Conservation (phyloP, 2,329 filamentous ascomycete genomes). For the Lojkania enalia region DNA sequence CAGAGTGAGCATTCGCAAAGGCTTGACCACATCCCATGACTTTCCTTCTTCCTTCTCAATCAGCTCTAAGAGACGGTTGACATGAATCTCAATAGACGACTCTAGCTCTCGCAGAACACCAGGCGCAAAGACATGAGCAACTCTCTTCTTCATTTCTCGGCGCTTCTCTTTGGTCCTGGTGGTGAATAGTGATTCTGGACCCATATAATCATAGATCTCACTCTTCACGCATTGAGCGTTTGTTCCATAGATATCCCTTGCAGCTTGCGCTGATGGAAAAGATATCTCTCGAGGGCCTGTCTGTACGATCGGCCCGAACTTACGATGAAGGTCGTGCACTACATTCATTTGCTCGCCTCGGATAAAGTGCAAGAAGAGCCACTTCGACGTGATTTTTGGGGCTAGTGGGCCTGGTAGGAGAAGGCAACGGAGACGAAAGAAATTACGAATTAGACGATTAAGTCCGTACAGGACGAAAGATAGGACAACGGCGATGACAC, state of each 20-base stretch:
- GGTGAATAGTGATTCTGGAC: neutral
- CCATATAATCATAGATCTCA: constrained; percentile 2
- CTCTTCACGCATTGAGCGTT: neutral
- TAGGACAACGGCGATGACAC: neutral
- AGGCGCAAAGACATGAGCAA: constrained; percentile 1
- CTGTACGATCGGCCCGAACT: constrained; percentile 4
- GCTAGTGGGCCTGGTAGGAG: constrained; percentile 1
- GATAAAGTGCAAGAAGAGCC: constrained; percentile 3
- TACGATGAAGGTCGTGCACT: constrained; percentile 1
- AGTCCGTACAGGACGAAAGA: neutral
- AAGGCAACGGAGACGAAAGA: constrained; percentile 2
- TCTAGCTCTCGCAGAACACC: constrained; percentile 4
- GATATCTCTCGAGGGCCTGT: constrained; percentile 4
- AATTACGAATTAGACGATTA: constrained; percentile 1
- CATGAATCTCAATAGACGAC: neutral
- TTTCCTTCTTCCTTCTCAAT: neutral
- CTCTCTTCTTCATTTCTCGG: neutral
- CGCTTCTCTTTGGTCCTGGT: constrained; percentile 1
- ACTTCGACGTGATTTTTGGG: constrained; percentile 6
- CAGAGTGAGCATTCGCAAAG: constrained; percentile 2
- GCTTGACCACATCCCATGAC: constrained; percentile 3
- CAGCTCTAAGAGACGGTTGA: neutral
- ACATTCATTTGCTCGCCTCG: constrained; percentile 3
- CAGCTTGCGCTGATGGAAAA: neutral
- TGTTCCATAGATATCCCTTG: neutral